Evolutionary conservation across 2,329 filamentous ascomycete species (phyloP).

Genomic region (Colletotrichum siamense): DNA sequence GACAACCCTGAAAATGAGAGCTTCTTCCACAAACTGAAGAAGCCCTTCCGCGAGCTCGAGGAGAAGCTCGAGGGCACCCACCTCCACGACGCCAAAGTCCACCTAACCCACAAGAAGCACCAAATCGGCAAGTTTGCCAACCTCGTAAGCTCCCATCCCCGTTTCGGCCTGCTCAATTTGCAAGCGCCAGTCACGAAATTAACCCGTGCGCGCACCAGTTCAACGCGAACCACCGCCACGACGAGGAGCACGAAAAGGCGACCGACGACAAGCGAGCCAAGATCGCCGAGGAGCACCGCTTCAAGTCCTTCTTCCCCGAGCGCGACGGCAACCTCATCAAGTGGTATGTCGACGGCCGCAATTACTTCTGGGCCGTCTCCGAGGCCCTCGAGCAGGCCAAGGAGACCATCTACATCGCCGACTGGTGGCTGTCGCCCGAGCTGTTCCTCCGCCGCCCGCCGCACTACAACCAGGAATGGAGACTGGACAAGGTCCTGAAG

Average conservation of each 20-base stretch:
- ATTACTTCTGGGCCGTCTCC: constrained; percentile 96
- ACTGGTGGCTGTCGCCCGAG: constrained; percentile 97
- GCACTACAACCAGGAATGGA: constrained; percentile 81
- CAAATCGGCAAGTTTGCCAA: constrained; percentile 69
- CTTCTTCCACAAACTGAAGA: constrained; percentile 54
- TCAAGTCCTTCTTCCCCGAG: constrained; percentile 89
- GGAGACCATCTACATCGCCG: constrained; percentile 93
- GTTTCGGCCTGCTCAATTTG: neutral
- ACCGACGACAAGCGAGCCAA: constrained; percentile 81
- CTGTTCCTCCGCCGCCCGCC: constrained; percentile 86
- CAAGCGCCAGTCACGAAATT: neutral
- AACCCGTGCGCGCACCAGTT: constrained; percentile 51
- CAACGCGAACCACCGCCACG: constrained; percentile 89
- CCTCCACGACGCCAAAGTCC: constrained; percentile 62
- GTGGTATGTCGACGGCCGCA: constrained; percentile 95
- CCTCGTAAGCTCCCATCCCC: constrained; percentile 47
- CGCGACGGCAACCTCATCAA: constrained; percentile 86
- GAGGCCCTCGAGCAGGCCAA: constrained; percentile 87
- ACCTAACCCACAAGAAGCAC: constrained; percentile 67
- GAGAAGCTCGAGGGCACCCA: constrained; percentile 61
- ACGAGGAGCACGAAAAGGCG: constrained; percentile 86
- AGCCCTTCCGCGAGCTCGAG: constrained; percentile 49
- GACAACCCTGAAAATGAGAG: constrained; percentile 32
- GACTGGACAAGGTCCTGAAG: constrained; percentile 87
- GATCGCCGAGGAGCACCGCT: constrained; percentile 78